Conservation (phyloP, 306 rosid genomes). For the Abrus precatorius region DNA sequence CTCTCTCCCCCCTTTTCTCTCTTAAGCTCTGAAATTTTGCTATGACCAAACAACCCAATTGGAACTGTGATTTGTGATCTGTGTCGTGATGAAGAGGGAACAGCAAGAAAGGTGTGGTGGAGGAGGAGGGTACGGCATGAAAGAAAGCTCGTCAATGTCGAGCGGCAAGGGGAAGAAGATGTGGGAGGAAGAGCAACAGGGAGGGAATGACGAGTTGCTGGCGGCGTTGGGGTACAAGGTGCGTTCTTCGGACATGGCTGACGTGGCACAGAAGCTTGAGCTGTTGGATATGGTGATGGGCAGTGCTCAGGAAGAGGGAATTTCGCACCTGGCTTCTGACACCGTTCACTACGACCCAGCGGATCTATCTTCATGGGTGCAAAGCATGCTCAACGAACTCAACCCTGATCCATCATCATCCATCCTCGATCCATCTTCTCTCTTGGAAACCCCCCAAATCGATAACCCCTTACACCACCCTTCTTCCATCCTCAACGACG, state of each 20-base stretch:
- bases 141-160: constrained; percentile 53
- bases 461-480: constrained; percentile 49
- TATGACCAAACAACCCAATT: constrained; percentile 14
- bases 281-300: constrained; percentile 86
- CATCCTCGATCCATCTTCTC: constrained; percentile 18
- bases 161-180: constrained; percentile 56
- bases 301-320: constrained; percentile 69
- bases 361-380: constrained; percentile 85
- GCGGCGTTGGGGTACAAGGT: constrained; percentile 86
- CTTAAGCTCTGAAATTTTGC: background rate
- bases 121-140: background rate
- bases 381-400: constrained; percentile 77
- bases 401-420: constrained; percentile 41
- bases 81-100: constrained; percentile 63
- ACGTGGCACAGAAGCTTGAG: constrained; percentile 82
- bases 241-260: constrained; percentile 75
- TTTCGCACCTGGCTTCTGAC: constrained; percentile 69
- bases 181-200: constrained; percentile 51
- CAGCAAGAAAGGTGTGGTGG: constrained; percentile 41
- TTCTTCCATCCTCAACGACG: constrained; percentile 55
- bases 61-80: background rate
- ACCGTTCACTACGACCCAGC: constrained; percentile 86
- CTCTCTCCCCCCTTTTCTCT: background rate
- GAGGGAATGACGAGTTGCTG: constrained; percentile 70
- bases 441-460: constrained; percentile 31